Base-by-base conservation (phyloP, 805 yeast genomes). In the Wickerhamiella australiensis region DNA sequence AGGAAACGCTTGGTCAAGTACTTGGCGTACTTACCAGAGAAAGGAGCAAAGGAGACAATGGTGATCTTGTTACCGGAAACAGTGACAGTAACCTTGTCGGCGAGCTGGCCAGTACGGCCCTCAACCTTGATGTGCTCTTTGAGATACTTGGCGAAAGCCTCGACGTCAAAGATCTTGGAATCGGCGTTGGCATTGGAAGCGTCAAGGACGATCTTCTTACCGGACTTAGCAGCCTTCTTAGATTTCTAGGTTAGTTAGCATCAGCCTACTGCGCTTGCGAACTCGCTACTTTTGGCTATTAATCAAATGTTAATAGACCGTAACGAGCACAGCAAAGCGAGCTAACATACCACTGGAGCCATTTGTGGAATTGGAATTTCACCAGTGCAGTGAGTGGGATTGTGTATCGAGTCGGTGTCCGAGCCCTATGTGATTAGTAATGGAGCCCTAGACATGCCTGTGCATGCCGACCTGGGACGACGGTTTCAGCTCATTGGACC, bases 21-120 rank as follows among this genome's bases (percentile, higher is more conserved):
- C 80, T 94, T 92, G 73, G 90, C 82, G 94, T 92, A 92, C 79
- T 94, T 90, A 77, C 98, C 99, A 63, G 96, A 88, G 92, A 92
- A 90, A 77, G 86, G 82, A 74, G 94, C 74, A 74, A 82, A 80
- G 61, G 96, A 77, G 70, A 87, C 85, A 68, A 92, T 86, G 69
- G 85, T 81, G 70, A 85, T 79, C 77, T 82, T 81, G 78, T 80
- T 75, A 69, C 88, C 94, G 69, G 86, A 92, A 67, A 77, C 74
- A 67, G 86, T 74, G 61, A 90, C 86, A 59, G 88, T 76, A 78
- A 92, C 80, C 69, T 82, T 84, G 71, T 85, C 88, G 76, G 95
- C 96, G 69, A 92, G 82, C 90, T 87, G 85, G 74, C 97, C 96
- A 66, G 85, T 77, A 68, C 82, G 80, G 73, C 90, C 88, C 60